Percentiles rank a stretch among this genome's conserved stretches.
Conservation (phyloP, 176 grass and related monocot genomes). For the Eremochloa ophiuroides region DNA sequence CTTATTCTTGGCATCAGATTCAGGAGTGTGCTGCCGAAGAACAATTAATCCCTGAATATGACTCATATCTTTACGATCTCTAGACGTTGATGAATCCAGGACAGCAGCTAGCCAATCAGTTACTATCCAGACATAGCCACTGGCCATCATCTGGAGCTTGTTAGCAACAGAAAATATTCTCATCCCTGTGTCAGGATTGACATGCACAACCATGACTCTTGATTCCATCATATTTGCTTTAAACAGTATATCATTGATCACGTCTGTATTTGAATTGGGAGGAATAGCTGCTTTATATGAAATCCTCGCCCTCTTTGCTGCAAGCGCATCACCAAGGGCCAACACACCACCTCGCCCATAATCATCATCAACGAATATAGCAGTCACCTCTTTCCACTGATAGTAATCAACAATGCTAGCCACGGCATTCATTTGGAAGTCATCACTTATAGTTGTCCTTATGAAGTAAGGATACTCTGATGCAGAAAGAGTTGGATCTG, state of each 20-base stretch:
- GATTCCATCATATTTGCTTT: slow-evolving; percentile 83
- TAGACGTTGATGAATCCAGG: slow-evolving; percentile 44
- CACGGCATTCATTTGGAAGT: slow-evolving; percentile 76
- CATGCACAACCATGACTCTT: slow-evolving; percentile 75
- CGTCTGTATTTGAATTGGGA: slow-evolving; percentile 42
- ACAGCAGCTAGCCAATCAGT: slow-evolving; percentile 86
- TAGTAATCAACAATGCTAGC: slow-evolving; percentile 69
- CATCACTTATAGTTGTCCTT: slow-evolving; percentile 61
- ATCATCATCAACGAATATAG: slow-evolving; percentile 85
- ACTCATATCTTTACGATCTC: slow-evolving; percentile 35
- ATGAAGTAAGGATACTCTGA: slow-evolving; percentile 78
- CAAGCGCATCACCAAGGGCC: slow-evolving; percentile 58
- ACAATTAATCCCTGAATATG: slow-evolving; percentile 71
- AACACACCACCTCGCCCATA: slow-evolving; percentile 68
- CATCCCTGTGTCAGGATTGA: slow-evolving; percentile 71
- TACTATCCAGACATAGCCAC: slow-evolving; percentile 84
- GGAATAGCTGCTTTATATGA: slow-evolving; percentile 73
- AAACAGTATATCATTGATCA: slow-evolving; percentile 50
- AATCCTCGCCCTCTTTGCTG: slow-evolving; percentile 57
- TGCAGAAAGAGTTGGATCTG: slow-evolving; percentile 75
- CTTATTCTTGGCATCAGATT: slow-evolving; percentile 52
- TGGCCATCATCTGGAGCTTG: slow-evolving; percentile 55
- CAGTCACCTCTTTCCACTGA: slow-evolving; percentile 75
- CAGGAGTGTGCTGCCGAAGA: slow-evolving; percentile 61
- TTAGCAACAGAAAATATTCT: slow-evolving; percentile 59